Evolutionary conservation across 257 asterid species (phyloP).

Genomic region (Echites panduratus): DNA sequence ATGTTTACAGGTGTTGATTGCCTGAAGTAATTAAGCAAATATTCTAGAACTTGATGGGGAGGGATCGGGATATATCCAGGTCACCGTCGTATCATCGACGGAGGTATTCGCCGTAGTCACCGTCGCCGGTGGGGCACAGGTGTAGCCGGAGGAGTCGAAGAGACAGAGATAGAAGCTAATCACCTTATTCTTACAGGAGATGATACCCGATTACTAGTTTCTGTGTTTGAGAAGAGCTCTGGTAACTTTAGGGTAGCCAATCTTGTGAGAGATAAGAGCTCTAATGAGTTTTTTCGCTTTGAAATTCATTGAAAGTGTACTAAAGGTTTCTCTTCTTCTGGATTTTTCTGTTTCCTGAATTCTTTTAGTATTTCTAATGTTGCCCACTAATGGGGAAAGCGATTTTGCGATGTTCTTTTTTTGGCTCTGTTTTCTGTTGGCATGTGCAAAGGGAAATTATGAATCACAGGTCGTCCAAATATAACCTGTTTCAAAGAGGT

Average conservation of each 20-base stretch:
- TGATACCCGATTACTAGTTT: conserved; percentile 68
- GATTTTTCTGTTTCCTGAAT: no score
- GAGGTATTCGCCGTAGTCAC: conserved; percentile 89
- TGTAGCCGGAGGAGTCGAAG: conserved; percentile 78
- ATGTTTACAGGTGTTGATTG: conserved; percentile 27
- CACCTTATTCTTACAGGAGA: conserved; percentile 88
- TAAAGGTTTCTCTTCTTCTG: no score
- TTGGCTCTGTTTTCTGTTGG: no score
- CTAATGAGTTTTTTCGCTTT: no score
- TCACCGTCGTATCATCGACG: conserved; percentile 68
- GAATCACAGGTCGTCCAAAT: conserved; percentile 44
- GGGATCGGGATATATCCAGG: conserved; percentile 77
- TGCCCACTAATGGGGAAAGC: no score
- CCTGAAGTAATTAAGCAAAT: conserved; percentile 9
- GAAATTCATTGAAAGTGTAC: no score
- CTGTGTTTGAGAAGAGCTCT: background rate
- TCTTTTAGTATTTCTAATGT: no score
- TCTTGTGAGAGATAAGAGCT: no score
- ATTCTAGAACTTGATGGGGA: conserved; percentile 46
- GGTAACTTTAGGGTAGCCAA: no score
- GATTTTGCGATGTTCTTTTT: no score
- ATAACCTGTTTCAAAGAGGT: conserved; percentile 38
- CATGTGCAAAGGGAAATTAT: conserved; percentile 43
- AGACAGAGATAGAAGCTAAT: conserved; percentile 65
- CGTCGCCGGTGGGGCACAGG: conserved; percentile 67